phyloP scores from a whole-genome alignment of 1,284 basidiomycete genomes.

The Flammula alnicola region DNA sequence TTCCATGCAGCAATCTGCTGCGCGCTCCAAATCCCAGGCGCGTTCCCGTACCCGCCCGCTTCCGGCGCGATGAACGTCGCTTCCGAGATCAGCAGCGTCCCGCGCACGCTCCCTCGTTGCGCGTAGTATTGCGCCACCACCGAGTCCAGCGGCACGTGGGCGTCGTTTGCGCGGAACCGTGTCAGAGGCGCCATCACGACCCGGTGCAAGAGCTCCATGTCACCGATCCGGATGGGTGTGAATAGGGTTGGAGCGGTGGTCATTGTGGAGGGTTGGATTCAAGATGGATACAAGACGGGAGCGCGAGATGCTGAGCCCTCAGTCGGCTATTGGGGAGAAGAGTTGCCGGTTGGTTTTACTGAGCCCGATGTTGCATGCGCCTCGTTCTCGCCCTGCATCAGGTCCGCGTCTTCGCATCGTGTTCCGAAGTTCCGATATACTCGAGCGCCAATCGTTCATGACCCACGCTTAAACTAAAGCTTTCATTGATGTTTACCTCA shows the following conservation, averaged over 20 bases:
- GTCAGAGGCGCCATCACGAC: slow-evolving; percentile 30
- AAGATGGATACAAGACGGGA: too few species aligned
- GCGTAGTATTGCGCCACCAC: slow-evolving; percentile 42
- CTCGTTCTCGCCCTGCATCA: too few species aligned
- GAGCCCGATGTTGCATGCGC: too few species aligned
- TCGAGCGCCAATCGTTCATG: too few species aligned
- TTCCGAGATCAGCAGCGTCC: slow-evolving; percentile 45
- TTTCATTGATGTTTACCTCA: too few species aligned
- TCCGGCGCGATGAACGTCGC: slow-evolving; percentile 38
- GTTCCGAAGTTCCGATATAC: too few species aligned
- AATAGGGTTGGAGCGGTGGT: slow-evolving; percentile 26
- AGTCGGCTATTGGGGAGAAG: too few species aligned
- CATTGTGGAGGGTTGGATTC: too few species aligned
- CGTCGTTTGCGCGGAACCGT: slow-evolving; percentile 20
- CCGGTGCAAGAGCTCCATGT: slow-evolving; percentile 25
- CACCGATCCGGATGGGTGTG: slow-evolving; percentile 27
- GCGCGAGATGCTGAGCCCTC: too few species aligned
- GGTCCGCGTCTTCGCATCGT: too few species aligned
- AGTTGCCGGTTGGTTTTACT: too few species aligned
- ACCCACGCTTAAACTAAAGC: too few species aligned
- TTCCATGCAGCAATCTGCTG: slow-evolving; percentile 46
- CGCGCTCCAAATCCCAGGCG: slow-evolving; percentile 42
- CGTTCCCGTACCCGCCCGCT: slow-evolving; percentile 32
- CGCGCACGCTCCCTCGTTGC: slow-evolving; percentile 38
- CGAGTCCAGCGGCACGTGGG: slow-evolving; percentile 36